Evolutionary conservation across 306 rosid species (phyloP).

Genomic region (Senna tora): DNA sequence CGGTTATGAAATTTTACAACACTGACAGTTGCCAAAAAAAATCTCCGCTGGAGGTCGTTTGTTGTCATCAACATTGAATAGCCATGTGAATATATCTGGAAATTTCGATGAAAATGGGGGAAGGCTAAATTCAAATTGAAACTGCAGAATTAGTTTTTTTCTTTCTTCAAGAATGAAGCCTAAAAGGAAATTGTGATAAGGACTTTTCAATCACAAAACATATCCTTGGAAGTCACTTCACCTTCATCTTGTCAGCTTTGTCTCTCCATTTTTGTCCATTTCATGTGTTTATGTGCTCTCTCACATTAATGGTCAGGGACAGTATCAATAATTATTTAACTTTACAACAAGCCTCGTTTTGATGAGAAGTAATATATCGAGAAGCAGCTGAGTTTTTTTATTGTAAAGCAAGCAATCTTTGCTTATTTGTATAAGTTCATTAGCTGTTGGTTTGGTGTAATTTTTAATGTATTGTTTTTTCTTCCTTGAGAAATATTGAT

Average conservation of each 20-base stretch:
- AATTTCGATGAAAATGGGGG: conserved; percentile 31
- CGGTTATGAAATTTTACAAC: conserved; percentile 1
- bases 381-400: not conserved
- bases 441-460: not conserved
- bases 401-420: conserved; percentile 16
- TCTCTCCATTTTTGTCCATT: conserved; percentile 3
- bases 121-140: not conserved
- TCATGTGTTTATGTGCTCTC: conserved; percentile 5
- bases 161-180: conserved; percentile 24
- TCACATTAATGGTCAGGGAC: conserved; percentile 1
- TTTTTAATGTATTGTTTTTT: not conserved
- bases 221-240: conserved; percentile 18
- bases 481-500: conserved; percentile 1
- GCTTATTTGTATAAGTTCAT: conserved; percentile 1
- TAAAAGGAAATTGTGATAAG: conserved; percentile 20
- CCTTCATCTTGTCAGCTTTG: conserved; percentile 5
- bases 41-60: conserved; percentile 1
- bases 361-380: not conserved
- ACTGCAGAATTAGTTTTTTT: conserved; percentile 12
- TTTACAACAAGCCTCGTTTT: not conserved
- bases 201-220: not conserved
- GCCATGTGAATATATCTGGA: conserved; percentile 20
- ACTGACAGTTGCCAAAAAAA: conserved; percentile 18
- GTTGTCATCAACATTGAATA: conserved; percentile 24
- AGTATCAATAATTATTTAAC: no score